phyloP scores from a whole-genome alignment of 352 stramenopile genomes.

The Blastocystis sp. region DNA sequence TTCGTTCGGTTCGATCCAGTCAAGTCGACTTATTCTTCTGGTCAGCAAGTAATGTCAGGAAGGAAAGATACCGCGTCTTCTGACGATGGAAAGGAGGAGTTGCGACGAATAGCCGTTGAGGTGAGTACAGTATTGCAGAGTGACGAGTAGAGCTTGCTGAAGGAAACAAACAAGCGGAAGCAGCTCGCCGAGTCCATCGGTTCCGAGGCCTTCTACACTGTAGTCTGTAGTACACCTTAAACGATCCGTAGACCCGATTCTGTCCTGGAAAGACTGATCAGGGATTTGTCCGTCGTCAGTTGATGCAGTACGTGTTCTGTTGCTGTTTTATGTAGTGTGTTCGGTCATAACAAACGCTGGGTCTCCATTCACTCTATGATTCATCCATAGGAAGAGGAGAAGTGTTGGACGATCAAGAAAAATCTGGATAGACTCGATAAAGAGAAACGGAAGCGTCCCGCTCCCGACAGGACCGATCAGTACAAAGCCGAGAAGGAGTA shows the following conservation, averaged over 20 bases:
- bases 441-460: conserved; percentile 19
- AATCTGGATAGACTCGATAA: conserved; percentile 35
- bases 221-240: neutral
- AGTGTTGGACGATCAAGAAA: conserved; percentile 47
- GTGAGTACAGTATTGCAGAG: neutral
- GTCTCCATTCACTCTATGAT: neutral
- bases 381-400: conserved; percentile 45
- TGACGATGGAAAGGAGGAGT: neutral
- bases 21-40: too few species aligned
- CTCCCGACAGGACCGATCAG: neutral
- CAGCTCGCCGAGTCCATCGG: neutral
- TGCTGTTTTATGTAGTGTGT: neutral
- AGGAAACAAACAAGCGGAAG: conserved; percentile 7
- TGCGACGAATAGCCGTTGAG: conserved; percentile 6
- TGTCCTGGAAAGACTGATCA: conserved; percentile 21
- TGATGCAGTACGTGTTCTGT: neutral
- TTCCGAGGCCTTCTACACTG: conserved; percentile 2
- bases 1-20: too few species aligned
- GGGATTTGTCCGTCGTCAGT: conserved; percentile 19
- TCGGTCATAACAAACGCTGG: conserved; percentile 43
- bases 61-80: neutral
- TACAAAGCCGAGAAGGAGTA: conserved; percentile 52
- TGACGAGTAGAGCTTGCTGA: conserved; percentile 6
- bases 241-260: conserved; percentile 3
- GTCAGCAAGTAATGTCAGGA: too few species aligned